These are phyloP conservation scores for Ogataea haglerorum DNA, from an alignment of 805 yeast genomes.

Conservation along the genomic window DNA sequence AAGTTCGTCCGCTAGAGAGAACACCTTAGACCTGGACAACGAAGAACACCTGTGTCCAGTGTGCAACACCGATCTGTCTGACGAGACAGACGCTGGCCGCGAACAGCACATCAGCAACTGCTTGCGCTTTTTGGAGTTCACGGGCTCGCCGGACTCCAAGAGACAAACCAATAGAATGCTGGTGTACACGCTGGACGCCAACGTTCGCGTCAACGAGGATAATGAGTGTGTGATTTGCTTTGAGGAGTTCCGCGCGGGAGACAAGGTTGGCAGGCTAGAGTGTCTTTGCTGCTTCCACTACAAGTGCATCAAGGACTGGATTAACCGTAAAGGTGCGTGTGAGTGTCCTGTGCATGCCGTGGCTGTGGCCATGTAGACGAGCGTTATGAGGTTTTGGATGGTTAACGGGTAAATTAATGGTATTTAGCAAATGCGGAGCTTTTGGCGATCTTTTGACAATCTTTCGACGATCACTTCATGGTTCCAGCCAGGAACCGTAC, in stretches of 20 bases:
- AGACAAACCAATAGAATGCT: constrained; percentile 77
- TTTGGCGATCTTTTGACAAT: too few relatives aligned
- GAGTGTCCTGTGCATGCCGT: constrained; percentile 82
- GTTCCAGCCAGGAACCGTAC: too few relatives aligned
- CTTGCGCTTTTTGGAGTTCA: constrained; percentile 54
- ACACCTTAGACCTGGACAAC: constrained; percentile 19
- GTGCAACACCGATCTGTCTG: constrained; percentile 32
- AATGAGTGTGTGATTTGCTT: constrained; percentile 92
- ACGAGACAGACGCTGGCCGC: constrained; percentile 34
- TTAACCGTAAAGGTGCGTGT: constrained; percentile 76
- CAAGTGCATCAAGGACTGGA: constrained; percentile 88
- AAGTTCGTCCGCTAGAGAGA: constrained; percentile 15
- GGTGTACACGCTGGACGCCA: constrained; percentile 58
- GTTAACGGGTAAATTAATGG: background rate
- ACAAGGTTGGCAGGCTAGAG: constrained; percentile 86
- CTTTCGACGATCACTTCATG: too few relatives aligned
- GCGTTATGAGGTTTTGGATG: constrained; percentile 1
- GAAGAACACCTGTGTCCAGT: constrained; percentile 43
- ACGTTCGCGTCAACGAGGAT: constrained; percentile 37
- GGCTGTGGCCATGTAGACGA: constrained; percentile 1
- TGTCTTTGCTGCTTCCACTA: constrained; percentile 95
- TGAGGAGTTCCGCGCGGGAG: constrained; percentile 83
- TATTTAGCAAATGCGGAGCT: background rate
- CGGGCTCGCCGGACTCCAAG: constrained; percentile 57
- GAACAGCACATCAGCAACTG: constrained; percentile 74